These are phyloP conservation scores for Didymellaceae sp. DNA, from an alignment of 2,329 filamentous ascomycete genomes.

Conservation along the genomic window DNA sequence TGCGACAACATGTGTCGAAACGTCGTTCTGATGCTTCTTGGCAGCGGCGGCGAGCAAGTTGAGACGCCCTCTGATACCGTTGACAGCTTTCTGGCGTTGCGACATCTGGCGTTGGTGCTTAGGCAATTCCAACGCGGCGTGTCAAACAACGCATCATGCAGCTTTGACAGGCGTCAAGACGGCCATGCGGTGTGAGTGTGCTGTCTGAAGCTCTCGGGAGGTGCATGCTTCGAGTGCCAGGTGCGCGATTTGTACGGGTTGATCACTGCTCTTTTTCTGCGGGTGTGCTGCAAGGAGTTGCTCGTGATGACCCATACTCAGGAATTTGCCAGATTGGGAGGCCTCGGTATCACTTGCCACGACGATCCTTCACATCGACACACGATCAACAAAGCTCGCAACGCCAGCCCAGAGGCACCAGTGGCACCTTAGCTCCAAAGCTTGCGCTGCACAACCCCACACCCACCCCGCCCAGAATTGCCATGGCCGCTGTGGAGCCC, in stretches of 20 bases:
- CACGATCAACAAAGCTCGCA: background rate
- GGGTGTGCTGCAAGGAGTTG: background rate
- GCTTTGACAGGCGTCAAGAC: background rate
- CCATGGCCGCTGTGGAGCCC: conserved; percentile 16
- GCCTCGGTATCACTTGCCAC: conserved; percentile 8
- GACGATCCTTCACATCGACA: conserved; percentile 2
- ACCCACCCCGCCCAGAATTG: conserved; percentile 13
- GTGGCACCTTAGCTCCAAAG: background rate
- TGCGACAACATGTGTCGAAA: conserved; percentile 2
- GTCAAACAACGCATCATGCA: background rate
- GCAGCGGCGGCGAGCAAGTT: background rate
- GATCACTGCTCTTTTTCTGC: background rate
- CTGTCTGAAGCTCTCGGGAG: background rate
- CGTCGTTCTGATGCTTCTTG: conserved; percentile 10
- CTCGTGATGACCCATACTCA: conserved; percentile 6
- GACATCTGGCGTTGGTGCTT: background rate
- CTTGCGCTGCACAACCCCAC: conserved; percentile 14
- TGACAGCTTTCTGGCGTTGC: conserved; percentile 6
- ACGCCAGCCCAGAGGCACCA: background rate
- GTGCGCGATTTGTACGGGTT: background rate
- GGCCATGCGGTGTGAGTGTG: background rate
- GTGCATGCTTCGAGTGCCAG: no score
- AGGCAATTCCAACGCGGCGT: conserved; percentile 1
- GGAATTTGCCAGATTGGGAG: background rate
- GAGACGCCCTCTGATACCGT: conserved; percentile 10